Evolutionary conservation across 2,329 filamentous ascomycete genomes (phyloP), one percentile per base, ranked within the genome.

Genomic region (Rhytidhysteron rufulum): DNA sequence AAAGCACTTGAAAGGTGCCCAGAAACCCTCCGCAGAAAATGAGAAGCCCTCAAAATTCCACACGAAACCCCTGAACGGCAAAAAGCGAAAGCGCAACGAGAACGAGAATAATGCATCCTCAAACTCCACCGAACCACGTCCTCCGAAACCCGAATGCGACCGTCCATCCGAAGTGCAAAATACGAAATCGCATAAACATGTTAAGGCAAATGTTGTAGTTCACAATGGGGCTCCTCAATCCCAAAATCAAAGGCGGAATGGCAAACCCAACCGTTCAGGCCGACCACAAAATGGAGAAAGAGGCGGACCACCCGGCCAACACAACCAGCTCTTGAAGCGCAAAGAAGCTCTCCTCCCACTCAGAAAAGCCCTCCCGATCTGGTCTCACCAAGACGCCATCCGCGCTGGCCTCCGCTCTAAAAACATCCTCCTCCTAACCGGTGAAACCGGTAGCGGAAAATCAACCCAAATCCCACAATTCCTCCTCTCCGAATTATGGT

Each of bases 391-490:
- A 34, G 72, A 82, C 24, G 76, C 83, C 19, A 94, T 96, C 36
- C 80, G 81, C 25, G 58, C 72, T 13, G 72, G 78, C 2, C 68
- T 95, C 5, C 68, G 60, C 13, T 58, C 79, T 24, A 82, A 80
- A 46, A 80, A 94, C 55, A 80, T 95, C 1, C 77, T 98, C 37
- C 75, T 98, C 0, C 71, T 98, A 11, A 85, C 93, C 2, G 91
- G 91, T 69, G 91, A 97, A 65, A 98, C 93, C 0, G 93, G 93
- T 62, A 95, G 88, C 11, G 93, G 93, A 60, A 98, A 98, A 69
- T 94, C 87, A 70, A 98, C 93, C 0, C 93, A 98, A 66, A 83
- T 96, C 0, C 91, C 93, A 0, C 93, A 97, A 57, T 96, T 95
- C 47, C 71, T 98, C 6, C 79, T 85, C 33, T 70, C 74, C 19